Evolutionary conservation across 208 protist species (phyloP), one percentile per base, ranked within the genome.

Genomic region (Crithidia fasciculata): DNA sequence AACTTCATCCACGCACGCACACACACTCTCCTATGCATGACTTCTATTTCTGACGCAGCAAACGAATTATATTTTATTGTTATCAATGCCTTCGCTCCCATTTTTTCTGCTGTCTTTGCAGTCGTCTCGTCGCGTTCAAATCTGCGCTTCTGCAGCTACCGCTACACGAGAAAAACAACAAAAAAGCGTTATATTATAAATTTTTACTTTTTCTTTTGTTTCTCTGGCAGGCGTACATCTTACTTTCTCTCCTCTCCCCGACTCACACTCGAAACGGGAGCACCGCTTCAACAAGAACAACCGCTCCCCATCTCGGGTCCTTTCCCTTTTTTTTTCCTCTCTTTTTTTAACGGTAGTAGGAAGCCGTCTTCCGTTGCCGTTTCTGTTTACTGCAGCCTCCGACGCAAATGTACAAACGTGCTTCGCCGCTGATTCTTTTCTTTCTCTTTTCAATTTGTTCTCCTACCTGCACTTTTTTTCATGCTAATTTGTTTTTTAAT

Each of bases 241-340:
- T 49, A 15, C 45, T 49, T 49, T 49, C 12, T 49, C 9, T 49
- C 45, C 45, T 49, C 12, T 49, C 12, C 12, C 45, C 12, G 45
- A 8, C 45, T 49, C 12, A 15, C 7, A 28, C 28, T 1, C 28
- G 28, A 28, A 2, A 49, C 45, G 9, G 45, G 12, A 49, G 45
- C 45, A 49, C 7, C 45, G 9, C 9, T 49, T 49, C 45, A 49
- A 49, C 45, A 49, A 49, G 45, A 49, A 49, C 45, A 49, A 49
- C 45, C 45, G 45, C 45, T 49, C 12, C 45, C 9, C 45, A 15
- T 49, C 45, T 49, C 45, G 7, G 9, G 7, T 13, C 13, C 18
- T 16, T 28, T 66, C 37, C 41, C 64, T 70, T 65, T 70, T 70
- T 8, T 63, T 1, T 56, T 64, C 45, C 45, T 49, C 12, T 49